phyloP scores from a whole-genome alignment of 2,329 filamentous ascomycete species.

The Ustulina deusta region DNA sequence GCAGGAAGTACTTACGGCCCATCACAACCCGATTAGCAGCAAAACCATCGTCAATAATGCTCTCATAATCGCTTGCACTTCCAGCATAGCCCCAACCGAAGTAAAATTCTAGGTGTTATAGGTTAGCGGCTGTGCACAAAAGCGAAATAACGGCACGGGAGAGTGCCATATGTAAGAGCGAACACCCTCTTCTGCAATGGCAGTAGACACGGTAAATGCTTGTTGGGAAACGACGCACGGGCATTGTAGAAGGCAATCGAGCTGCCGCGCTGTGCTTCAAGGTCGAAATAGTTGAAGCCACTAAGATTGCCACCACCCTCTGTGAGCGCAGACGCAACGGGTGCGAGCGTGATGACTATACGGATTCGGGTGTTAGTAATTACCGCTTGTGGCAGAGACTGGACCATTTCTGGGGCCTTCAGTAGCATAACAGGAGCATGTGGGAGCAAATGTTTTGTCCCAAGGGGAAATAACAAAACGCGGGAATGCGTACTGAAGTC shows the following conservation, averaged over 20 bases:
- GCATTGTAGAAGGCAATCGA: conserved; percentile 88
- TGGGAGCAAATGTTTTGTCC: neutral
- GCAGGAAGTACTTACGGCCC: conserved; percentile 58
- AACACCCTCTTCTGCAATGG: neutral
- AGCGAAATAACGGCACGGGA: neutral
- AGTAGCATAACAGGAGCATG: neutral
- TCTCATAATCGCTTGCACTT: conserved; percentile 61
- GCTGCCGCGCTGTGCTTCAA: conserved; percentile 74
- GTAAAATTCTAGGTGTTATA: conserved; percentile 73
- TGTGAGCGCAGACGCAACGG: conserved; percentile 80
- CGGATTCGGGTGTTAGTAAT: neutral
- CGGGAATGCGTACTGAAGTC: conserved; percentile 60
- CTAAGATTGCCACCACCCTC: conserved; percentile 71
- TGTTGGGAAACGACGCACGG: conserved; percentile 51
- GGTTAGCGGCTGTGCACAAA: conserved; percentile 17
- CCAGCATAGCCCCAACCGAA: conserved; percentile 80
- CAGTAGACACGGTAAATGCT: neutral
- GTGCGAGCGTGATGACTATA: conserved; percentile 78
- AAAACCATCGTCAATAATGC: conserved; percentile 74
- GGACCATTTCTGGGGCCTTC: neutral
- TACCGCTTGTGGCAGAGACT: neutral
- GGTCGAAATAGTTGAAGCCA: conserved; percentile 82
- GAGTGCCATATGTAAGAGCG: neutral
- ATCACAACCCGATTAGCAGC: conserved; percentile 78
- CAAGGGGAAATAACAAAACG: neutral